Conservation (phyloP, 306 rosid species). For the Citrullus amarus region DNA sequence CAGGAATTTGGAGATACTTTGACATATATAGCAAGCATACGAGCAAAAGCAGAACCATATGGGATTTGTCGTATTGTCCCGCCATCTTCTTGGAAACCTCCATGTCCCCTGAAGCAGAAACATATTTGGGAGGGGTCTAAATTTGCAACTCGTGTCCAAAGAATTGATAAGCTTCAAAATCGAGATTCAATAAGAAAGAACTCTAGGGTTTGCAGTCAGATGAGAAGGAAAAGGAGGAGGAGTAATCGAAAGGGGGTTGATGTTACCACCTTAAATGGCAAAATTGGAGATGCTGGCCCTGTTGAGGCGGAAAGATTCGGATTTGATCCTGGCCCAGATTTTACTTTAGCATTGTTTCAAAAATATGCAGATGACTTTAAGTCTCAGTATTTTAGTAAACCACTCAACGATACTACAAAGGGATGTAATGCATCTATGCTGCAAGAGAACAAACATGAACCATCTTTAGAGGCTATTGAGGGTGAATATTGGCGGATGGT, state of each 20-base stretch:
- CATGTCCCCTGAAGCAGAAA: constrained; percentile 74
- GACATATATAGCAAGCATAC: constrained; percentile 77
- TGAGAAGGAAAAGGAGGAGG: constrained; percentile 81
- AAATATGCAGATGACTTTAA: constrained; percentile 76
- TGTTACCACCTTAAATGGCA: constrained; percentile 26
- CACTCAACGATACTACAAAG: constrained; percentile 26
- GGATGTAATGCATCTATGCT: constrained; percentile 26
- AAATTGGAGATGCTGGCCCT: constrained; percentile 29
- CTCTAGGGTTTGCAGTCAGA: constrained; percentile 37
- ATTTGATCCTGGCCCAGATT: constrained; percentile 96
- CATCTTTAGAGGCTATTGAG: constrained; percentile 73
- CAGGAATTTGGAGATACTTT: constrained; percentile 93
- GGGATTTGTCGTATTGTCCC: constrained; percentile 99
- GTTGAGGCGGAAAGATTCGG: constrained; percentile 80
- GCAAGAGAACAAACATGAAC: constrained; percentile 33
- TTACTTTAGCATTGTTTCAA: constrained; percentile 67
- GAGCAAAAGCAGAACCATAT: constrained; percentile 65
- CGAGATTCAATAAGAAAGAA: constrained; percentile 60
- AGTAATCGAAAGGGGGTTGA: constrained; percentile 61
- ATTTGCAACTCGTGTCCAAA: constrained; percentile 91
- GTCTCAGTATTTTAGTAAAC: constrained; percentile 52
- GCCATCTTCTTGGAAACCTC: constrained; percentile 92
- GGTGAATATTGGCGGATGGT: constrained; percentile 99
- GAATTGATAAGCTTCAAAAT: constrained; percentile 91
- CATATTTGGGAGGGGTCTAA: constrained; percentile 63